Evolutionary conservation across 2,329 filamentous ascomycete species (phyloP), one percentile per base, ranked within the genome.

Genomic region (Sporothrix euskadiensis): DNA sequence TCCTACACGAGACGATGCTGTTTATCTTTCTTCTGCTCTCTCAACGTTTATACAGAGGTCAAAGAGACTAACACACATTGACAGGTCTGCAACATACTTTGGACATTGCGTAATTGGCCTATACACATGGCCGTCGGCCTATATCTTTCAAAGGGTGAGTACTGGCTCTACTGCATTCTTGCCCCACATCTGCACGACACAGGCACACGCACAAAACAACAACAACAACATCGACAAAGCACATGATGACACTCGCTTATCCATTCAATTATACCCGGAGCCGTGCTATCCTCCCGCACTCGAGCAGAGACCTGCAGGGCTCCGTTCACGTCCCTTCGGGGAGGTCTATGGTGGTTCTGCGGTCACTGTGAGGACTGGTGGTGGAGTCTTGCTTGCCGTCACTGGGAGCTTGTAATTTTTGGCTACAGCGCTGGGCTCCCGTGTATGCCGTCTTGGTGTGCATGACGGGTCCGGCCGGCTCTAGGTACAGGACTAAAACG

Each of bases 281-380:
- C 90, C 90, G 85, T 91, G 89, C 88, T 87, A 89, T 88, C 84
- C 91, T 93, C 87, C 88, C 90, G 82, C 89, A 92, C 90, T 88
- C 81, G 84, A 93, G 89, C 80, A 81, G 78, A 78, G 49, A 14
- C 19, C 44, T 44, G 32, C 32, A 16, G 32, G 19, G 16, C 8
- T 16, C 14, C 32, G 57, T n/a, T 39, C 57, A n/a, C 57, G 44
- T 61, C 57, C 57, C n/a, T 61, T 16, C 26, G 54, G 56, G 32
- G 57, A n/a, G 57, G 32, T 49, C 44, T 49, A 49, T 49, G 44
- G 44, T 12, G 12, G 44, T 19, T 49, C 41, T 19, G 61, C 19
- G 10, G n/a, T 52, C 44, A 79, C 79, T 82, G 86, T 84, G 82
- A 93, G 85, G 91, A 93, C 82, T 80, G 87, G 91, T 92, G 90